Evolutionary conservation across 2,329 filamentous ascomycete species (phyloP), one percentile per base, ranked within the genome.

Genomic region (Allantophomopsis lycopodina): DNA sequence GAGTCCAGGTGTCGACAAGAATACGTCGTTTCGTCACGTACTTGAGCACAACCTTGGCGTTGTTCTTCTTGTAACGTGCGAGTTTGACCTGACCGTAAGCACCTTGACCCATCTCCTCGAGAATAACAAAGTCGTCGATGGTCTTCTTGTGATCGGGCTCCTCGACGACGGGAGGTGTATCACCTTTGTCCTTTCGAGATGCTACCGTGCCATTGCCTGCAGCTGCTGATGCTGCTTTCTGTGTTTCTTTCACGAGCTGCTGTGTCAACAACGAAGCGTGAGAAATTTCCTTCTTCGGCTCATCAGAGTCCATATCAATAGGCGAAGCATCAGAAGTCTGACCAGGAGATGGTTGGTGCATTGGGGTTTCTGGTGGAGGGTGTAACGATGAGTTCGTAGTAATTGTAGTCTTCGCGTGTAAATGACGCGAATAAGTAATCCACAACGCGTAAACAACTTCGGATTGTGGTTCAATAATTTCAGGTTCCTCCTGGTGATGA

Each of bases 51-150:
- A 93, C 83, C 60, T 93, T 94, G 56, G 80, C 83, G 39, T 74
- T 66, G 38, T 72, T 76, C 51, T 79, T 76, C 62, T 88, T 93
- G 63, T 91, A 83, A 21, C 88, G 77, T 39, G 84, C 89, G 36
- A 98, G 71, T 59, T 98, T 98, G 42, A 98, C 91, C 60, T 98
- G 89, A 2, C 91, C 91, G 56, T 98, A 98, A 1, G 91, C 91
- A 32, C 91, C 91, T 61, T 95, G 87, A 4, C 91, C 91, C 89
- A 98, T 96, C 44, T 98, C 91, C 60, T 98, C 91, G 11, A 98
- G 66, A 44, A 98, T 89, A 33, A 79, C 71, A 57, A 94, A 98
- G 56, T 95, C 87, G 39, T 81, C 70, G 47, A 98, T 96, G 1
- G 75, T 79, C 60, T 91, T 91, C 63, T 93, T 95, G 48, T 66